A percentile compares a stretch with the other conserved stretches of the same genome.
phyloP scores from a whole-genome alignment of 257 asterid genomes.

The Penstemon newberryi region DNA sequence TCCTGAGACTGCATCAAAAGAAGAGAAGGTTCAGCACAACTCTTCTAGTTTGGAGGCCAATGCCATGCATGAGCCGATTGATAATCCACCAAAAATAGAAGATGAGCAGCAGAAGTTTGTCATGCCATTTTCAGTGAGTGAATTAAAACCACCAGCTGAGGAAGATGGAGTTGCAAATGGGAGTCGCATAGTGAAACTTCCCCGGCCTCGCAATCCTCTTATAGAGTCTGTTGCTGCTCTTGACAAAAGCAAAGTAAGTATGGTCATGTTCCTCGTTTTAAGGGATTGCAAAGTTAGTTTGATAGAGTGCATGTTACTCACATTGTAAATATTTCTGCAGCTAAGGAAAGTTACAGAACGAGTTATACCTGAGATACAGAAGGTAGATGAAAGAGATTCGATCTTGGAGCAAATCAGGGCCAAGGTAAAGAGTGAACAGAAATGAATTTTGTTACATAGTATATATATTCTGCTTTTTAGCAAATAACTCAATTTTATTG shows the following conservation, averaged over 20 bases:
- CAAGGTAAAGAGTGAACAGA: slow-evolving; percentile 52
- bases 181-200: slow-evolving; percentile 1
- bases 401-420: slow-evolving; percentile 79
- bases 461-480: slow-evolving; percentile 17
- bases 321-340: slow-evolving; percentile 53
- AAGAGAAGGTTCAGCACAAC: slow-evolving; percentile 26
- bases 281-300: slow-evolving; percentile 9
- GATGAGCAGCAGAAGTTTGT: slow-evolving; percentile 16
- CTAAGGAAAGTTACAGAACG: slow-evolving; percentile 74
- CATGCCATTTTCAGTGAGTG: slow-evolving; percentile 12
- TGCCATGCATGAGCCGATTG: neutral
- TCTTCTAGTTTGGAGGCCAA: slow-evolving; percentile 30
- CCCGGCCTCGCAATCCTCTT: slow-evolving; percentile 26
- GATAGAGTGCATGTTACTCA: slow-evolving; percentile 28
- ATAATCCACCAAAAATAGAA: slow-evolving; percentile 5
- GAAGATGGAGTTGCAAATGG: slow-evolving; percentile 1
- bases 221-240: slow-evolving; percentile 21
- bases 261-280: neutral
- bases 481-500: slow-evolving; percentile 33
- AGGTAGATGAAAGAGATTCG: slow-evolving; percentile 74
- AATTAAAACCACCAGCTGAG: neutral
- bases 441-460: neutral
- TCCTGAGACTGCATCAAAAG: slow-evolving; percentile 26
- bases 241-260: slow-evolving; percentile 30
- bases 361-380: slow-evolving; percentile 44